Percentiles rank a stretch among this genome's conserved stretches.
These are phyloP conservation scores for Lactifluus volemus DNA, from an alignment of 768 basidiomycete genomes.

Conservation along the genomic window DNA sequence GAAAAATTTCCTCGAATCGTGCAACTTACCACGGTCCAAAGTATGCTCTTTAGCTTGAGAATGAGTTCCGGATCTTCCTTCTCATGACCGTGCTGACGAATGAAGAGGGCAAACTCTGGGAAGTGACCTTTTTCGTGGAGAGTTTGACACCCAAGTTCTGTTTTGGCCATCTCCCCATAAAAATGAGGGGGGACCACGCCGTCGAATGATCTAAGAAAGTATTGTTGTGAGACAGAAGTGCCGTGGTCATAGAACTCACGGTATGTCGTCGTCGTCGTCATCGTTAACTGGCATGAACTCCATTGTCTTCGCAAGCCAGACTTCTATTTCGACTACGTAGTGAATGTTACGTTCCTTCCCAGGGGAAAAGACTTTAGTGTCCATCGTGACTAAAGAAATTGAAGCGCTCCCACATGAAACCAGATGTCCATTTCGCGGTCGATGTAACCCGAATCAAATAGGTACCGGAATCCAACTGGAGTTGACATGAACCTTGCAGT, in stretches of 20 bases:
- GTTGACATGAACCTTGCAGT: slow-evolving; percentile 82
- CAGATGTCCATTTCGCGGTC: slow-evolving; percentile 93
- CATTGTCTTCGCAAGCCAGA: slow-evolving; percentile 79
- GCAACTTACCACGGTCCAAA: slow-evolving; percentile 82
- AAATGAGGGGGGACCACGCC: slow-evolving; percentile 91
- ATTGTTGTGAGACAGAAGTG: not conserved
- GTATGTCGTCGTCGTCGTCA: slow-evolving; percentile 61
- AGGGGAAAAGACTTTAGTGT: slow-evolving; percentile 8
- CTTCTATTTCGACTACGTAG: slow-evolving; percentile 91
- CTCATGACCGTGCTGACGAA: slow-evolving; percentile 80
- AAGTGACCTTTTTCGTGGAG: slow-evolving; percentile 89
- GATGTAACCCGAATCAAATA: slow-evolving; percentile 88
- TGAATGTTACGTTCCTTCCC: slow-evolving; percentile 82
- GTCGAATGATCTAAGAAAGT: slow-evolving; percentile 53
- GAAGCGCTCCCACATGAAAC: slow-evolving; percentile 64
- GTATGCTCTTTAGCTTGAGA: slow-evolving; percentile 83
- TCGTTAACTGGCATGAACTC: slow-evolving; percentile 39
- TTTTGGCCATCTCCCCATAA: slow-evolving; percentile 97
- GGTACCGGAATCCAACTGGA: slow-evolving; percentile 83
- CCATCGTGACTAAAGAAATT: not conserved
- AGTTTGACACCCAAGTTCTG: slow-evolving; percentile 87
- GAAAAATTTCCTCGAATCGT: not conserved
- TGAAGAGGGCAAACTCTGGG: slow-evolving; percentile 81
- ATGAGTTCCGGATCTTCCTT: slow-evolving; percentile 77
- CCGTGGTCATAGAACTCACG: slow-evolving; percentile 29